phyloP scores from a whole-genome alignment of 2,329 filamentous ascomycete species.

The Calonectria pseudoreteaudii region DNA sequence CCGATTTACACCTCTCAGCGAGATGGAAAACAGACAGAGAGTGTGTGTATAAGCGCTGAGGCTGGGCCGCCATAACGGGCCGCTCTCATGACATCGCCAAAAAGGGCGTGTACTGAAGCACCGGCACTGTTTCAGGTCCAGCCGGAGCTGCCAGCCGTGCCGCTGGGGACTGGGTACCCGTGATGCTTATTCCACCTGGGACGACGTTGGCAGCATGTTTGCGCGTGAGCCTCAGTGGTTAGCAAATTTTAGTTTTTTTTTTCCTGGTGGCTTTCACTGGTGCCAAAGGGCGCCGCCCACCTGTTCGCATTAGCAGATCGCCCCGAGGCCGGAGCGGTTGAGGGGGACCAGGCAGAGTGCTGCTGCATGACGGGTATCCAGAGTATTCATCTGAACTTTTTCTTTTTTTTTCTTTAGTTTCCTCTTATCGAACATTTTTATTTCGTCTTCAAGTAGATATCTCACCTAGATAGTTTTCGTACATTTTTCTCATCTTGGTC shows the following conservation, averaged over 20 bases:
- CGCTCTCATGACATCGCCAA: constrained; percentile 19
- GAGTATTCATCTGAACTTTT: background rate
- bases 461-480: background rate
- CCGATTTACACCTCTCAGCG: background rate
- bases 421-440: background rate
- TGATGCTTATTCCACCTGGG: constrained; percentile 9
- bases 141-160: background rate
- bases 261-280: background rate
- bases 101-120: constrained; percentile 38
- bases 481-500: background rate
- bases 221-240: no score
- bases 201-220: background rate
- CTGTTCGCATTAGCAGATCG: constrained; percentile 16
- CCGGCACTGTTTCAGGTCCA: constrained; percentile 37
- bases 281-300: constrained; percentile 11
- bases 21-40: background rate
- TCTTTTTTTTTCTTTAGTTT: no score
- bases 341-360: no score
- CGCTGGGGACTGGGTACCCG: background rate
- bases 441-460: background rate
- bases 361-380: background rate
- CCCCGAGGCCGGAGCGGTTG: background rate
- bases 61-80: constrained; percentile 3
- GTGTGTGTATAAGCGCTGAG: constrained; percentile 37
- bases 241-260: no score